phyloP scores from a whole-genome alignment of 2,329 filamentous ascomycete genomes.

The Ophiostoma sp. region DNA sequence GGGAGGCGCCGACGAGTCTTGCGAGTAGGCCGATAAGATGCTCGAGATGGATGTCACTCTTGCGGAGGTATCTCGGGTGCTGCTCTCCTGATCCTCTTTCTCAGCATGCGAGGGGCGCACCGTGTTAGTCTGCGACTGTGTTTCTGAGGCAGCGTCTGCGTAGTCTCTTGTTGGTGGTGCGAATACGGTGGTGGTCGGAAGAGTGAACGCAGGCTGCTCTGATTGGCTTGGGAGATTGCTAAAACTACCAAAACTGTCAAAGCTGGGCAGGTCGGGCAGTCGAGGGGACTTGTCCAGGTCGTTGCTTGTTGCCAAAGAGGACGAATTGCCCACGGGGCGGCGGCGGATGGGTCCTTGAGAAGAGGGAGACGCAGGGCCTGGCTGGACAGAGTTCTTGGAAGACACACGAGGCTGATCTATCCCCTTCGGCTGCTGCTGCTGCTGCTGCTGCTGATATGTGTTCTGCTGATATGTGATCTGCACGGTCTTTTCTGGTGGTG shows the following conservation, averaged over 20 bases:
- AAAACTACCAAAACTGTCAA: neutral
- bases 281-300: neutral
- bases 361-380: neutral
- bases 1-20: conserved; percentile 16
- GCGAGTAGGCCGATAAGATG: conserved; percentile 51
- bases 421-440: neutral
- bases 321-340: neutral
- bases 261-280: neutral
- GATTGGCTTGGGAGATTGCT: neutral
- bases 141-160: conserved; percentile 15
- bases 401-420: neutral
- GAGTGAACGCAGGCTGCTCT: neutral
- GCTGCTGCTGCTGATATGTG: neutral
- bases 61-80: neutral
- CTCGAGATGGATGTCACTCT: conserved; percentile 44
- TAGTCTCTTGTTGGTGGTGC: neutral
- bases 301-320: neutral
- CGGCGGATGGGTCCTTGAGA: conserved; percentile 2
- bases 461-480: neutral
- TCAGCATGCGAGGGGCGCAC: conserved; percentile 13
- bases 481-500: conserved; percentile 2
- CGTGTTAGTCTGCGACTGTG: conserved; percentile 26
- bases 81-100: neutral
- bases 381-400: neutral
- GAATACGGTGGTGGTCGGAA: neutral